A percentile compares a stretch with the other conserved stretches of the same genome.
These are phyloP conservation scores for Prinsepia uniflora DNA, from an alignment of 306 rosid genomes.

Conservation along the genomic window DNA sequence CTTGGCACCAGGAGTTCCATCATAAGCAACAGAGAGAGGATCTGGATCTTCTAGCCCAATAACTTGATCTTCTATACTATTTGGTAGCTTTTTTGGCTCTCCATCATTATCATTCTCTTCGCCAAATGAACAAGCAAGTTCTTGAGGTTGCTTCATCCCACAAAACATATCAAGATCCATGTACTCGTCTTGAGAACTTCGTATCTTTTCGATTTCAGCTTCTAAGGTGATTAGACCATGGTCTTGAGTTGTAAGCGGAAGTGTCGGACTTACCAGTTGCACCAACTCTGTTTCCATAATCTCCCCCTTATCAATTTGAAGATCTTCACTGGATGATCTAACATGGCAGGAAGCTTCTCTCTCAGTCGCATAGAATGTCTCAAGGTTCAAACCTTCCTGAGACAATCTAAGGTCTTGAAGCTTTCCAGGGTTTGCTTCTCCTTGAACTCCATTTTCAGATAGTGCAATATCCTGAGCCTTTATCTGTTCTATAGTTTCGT, in stretches of 20 bases:
- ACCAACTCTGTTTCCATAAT: constrained; percentile 25
- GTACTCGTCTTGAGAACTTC: constrained; percentile 29
- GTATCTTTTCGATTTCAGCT: constrained; percentile 42
- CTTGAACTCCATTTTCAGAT: constrained; percentile 21
- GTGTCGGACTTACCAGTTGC: constrained; percentile 27
- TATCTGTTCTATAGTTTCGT: constrained; percentile 28
- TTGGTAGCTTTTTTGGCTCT: constrained; percentile 19
- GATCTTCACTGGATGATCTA: constrained; percentile 26
- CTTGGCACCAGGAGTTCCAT: constrained; percentile 39
- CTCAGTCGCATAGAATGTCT: constrained; percentile 24
- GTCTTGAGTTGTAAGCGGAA: constrained; percentile 26
- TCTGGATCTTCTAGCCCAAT: constrained; percentile 12
- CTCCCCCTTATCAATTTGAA: constrained; percentile 27
- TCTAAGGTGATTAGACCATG: constrained; percentile 18
- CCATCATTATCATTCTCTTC: constrained; percentile 31
- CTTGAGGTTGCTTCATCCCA: constrained; percentile 23
- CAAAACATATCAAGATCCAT: constrained; percentile 26
- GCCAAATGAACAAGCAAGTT: constrained; percentile 25
- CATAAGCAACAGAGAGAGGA: constrained; percentile 22
- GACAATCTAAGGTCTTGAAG: constrained; percentile 22
- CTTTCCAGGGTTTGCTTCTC: constrained; percentile 26
- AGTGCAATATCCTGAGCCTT: constrained; percentile 16
- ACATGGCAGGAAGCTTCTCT: constrained; percentile 27
- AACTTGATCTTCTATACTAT: constrained; percentile 29
- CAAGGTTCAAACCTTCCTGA: constrained; percentile 31